Conservation (phyloP, 345 rosid species). For the Lepidium aucheri region DNA sequence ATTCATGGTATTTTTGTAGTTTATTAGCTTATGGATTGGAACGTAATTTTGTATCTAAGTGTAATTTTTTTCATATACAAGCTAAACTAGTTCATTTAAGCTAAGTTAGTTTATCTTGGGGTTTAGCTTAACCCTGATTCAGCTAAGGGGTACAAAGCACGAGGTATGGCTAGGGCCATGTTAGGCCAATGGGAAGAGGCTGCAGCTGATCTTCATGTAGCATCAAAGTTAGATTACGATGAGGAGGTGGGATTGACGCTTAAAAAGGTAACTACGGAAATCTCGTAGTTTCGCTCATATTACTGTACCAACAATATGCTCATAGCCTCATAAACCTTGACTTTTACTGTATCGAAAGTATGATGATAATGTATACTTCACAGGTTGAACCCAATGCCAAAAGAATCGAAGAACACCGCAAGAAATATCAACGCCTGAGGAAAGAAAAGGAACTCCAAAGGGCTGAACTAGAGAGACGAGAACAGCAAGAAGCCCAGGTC, state of each 20-base stretch:
- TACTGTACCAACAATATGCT: background rate
- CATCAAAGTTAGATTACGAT: constrained; percentile 76
- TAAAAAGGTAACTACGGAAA: constrained; percentile 48
- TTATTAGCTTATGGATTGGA: too few relatives aligned
- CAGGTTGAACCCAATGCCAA: constrained; percentile 82
- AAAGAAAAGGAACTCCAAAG: constrained; percentile 53
- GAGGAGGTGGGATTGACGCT: constrained; percentile 61
- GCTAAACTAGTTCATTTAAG: constrained; percentile 1
- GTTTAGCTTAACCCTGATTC: constrained; percentile 77
- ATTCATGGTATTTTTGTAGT: too few relatives aligned
- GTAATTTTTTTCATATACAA: too few relatives aligned
- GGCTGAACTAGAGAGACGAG: constrained; percentile 41
- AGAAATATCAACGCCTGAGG: constrained; percentile 60
- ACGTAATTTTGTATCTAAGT: too few relatives aligned
- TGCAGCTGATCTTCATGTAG: constrained; percentile 67
- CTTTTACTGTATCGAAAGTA: background rate
- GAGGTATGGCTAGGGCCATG: constrained; percentile 75
- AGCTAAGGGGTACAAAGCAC: constrained; percentile 77
- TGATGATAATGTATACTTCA: background rate
- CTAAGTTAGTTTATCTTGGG: constrained; percentile 9
- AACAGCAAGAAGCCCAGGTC: constrained; percentile 46
- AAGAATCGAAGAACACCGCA: constrained; percentile 64
- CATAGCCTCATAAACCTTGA: background rate
- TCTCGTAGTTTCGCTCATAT: background rate
- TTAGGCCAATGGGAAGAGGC: constrained; percentile 80